These are phyloP conservation scores for Neurospora hispaniola DNA, from an alignment of 495 filamentous ascomycete genomes.

Conservation along the genomic window DNA sequence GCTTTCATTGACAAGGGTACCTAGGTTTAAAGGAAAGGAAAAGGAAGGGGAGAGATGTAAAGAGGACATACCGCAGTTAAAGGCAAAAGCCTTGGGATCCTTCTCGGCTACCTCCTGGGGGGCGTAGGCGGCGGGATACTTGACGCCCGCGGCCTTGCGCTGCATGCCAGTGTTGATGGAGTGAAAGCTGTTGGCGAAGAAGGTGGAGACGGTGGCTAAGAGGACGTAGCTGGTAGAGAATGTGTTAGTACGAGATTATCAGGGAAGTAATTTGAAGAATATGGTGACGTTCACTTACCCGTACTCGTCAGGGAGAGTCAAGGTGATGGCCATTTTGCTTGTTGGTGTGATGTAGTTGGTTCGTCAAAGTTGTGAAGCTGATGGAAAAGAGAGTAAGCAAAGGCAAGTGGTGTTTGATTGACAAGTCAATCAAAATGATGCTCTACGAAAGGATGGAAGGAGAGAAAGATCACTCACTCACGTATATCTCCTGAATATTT, in stretches of 20 bases:
- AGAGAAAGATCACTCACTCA: neutral
- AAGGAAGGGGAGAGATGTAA: neutral
- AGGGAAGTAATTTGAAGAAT: neutral
- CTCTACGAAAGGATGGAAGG: neutral
- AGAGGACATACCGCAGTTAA: constrained; percentile 37
- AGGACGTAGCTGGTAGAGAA: constrained; percentile 41
- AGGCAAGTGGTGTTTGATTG: neutral
- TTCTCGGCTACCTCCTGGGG: constrained; percentile 47
- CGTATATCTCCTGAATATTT: neutral
- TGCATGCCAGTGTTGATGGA: constrained; percentile 26
- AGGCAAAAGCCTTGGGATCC: constrained; percentile 35
- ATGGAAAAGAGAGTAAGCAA: neutral
- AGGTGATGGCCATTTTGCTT: constrained; percentile 18
- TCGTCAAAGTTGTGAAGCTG: neutral
- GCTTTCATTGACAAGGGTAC: neutral
- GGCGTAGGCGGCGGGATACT: constrained; percentile 57
- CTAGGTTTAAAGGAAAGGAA: neutral
- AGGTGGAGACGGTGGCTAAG: constrained; percentile 45
- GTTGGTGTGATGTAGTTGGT: neutral
- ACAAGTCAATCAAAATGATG: neutral
- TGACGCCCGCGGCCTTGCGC: constrained; percentile 46
- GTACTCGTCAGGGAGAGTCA: constrained; percentile 28
- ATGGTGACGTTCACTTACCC: constrained; percentile 23
- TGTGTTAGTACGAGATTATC: neutral
- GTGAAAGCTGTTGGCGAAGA: constrained; percentile 48